Evolutionary conservation across 352 stramenopile species (phyloP), one percentile per base, ranked within the genome.

Genomic region (Globisporangium perplexum): DNA sequence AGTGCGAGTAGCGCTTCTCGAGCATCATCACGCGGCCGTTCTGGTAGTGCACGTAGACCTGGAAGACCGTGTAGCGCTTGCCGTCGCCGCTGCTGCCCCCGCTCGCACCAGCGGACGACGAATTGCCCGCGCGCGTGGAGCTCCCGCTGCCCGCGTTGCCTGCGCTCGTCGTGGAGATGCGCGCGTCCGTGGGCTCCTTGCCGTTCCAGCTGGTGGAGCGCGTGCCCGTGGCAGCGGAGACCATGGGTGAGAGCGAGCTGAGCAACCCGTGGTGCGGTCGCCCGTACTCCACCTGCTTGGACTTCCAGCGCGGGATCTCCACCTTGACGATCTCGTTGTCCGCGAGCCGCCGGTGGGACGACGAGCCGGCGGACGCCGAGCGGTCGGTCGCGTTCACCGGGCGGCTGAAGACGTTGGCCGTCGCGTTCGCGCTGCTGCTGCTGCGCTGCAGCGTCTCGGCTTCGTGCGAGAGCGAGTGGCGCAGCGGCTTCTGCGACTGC

Each of bases 1-100:
- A 94, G 55, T 94, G 74, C 47, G 71, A 87, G 62, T 93, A 94
- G 26, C 84, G 71, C 66, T 92, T 92, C 66, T 88, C 77, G 11
- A 76, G 64, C 50, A 78, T 69, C 42, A 66, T 76, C 28, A 88
- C 63, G 7, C 70, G 68, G 18, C 76, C 78, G 28, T 73, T 90
- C 44, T 83, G 72, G 69, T 83, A 88, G 56, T 89, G 73, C 47
- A 94, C 76, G 50, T 83, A 77, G 7, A 94, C 67, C 49, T 85
- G 70, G 52, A 92, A 94, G 31, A 88, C 71, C 7, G 83, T 94
- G 59, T 78, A 92, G 15, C 80, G 68, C 62, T 93, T 91, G 41
- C 48, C 64, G 60, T 60, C 70, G 20, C 47, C 63, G 4, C 8
- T 26, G 26, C 43, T 23, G 26, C 22, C 23, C 12, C 18, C 38